A percentile compares a stretch with the other conserved stretches of the same genome.
Evolutionary conservation across 805 yeast genomes (phyloP).

Genomic region (Candida manassasensis): DNA sequence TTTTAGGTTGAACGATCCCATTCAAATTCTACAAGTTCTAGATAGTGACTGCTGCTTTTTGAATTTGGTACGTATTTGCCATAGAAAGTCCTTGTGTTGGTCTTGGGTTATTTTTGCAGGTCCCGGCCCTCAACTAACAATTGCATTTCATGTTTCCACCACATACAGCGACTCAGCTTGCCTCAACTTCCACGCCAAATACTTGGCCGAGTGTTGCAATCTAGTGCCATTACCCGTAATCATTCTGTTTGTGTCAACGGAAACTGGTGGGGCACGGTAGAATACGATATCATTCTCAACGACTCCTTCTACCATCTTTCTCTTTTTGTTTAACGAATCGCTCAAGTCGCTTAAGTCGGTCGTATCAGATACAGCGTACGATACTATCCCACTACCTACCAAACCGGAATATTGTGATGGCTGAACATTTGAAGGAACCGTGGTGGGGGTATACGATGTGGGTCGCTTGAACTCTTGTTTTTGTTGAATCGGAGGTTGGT

Average conservation of each 20-base stretch:
- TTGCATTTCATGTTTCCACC: no score
- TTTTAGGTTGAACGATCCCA: no score
- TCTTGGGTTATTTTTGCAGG: no score
- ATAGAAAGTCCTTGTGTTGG: no score
- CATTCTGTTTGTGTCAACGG: constrained; percentile 21
- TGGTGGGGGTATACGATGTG: constrained; percentile 10
- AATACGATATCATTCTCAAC: constrained; percentile 40
- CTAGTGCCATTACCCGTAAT: constrained; percentile 21
- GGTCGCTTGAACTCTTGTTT: constrained; percentile 13
- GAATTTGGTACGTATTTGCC: no score
- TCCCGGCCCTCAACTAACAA: no score
- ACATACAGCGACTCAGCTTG: no score
- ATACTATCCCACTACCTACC: constrained; percentile 35
- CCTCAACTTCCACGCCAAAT: constrained; percentile 47
- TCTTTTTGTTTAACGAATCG: constrained; percentile 22
- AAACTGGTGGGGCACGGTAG: constrained; percentile 65
- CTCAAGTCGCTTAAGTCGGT: constrained; percentile 15
- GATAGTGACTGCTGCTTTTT: no score
- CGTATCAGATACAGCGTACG: constrained; percentile 25
- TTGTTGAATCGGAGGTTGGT: constrained; percentile 14
- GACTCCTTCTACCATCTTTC: constrained; percentile 13
- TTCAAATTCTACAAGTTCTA: no score
- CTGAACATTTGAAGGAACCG: constrained; percentile 22
- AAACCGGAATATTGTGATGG: constrained; percentile 33
- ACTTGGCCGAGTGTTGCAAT: constrained; percentile 70